Evolutionary conservation across 805 yeast genomes (phyloP), one percentile per base, ranked within the genome.

Genomic region (Wickerhamomyces rabaulensis): DNA sequence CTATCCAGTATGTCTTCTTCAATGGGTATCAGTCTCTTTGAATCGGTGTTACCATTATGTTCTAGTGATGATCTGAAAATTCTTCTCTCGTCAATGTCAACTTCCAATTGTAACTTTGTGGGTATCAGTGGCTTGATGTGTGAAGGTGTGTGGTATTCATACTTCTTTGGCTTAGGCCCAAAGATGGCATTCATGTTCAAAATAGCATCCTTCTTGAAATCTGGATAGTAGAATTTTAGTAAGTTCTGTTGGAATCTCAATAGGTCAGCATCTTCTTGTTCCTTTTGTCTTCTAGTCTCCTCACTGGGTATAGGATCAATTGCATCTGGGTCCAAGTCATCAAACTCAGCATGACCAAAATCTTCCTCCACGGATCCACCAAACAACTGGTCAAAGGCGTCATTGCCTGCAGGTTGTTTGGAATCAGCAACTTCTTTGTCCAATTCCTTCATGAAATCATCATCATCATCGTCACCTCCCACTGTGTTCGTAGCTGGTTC

Each of bases 111-210:
- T 21, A 80, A 54, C 46, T 80, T 77, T 9, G 80, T 71, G 0
- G 95, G 94, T 1, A 80, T 63, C 31, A 82, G 41, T 0, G 66
- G 63, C 26, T 55, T 56, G 1, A 44, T 19, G 10, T 50, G 46
- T 15, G 31, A 47, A 4, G 57, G 58, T 21, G 69, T 67, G 38
- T 80, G 80, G 43, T 75, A 80, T 27, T 68, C 66, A 53, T 77
- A 78, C 47, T 72, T 72, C 16, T 69, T 65, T 1, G 91, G 86
- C 10, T 74, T 71, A 1, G 92, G 84, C 25, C 78, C 75, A 55
- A 84, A 85, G 41, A 87, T 65, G 8, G 76, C 63, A 61, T 84
- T 87, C 77, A 84, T 78, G 53, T 80, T 78, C 55, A 84, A 69
- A 1, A 82, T 75, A 40, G 75, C 69, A 22, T 79, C 74, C 20